These are phyloP conservation scores for Anethum foeniculum DNA, from an alignment of 140 eudicot genomes.

Conservation along the genomic window DNA sequence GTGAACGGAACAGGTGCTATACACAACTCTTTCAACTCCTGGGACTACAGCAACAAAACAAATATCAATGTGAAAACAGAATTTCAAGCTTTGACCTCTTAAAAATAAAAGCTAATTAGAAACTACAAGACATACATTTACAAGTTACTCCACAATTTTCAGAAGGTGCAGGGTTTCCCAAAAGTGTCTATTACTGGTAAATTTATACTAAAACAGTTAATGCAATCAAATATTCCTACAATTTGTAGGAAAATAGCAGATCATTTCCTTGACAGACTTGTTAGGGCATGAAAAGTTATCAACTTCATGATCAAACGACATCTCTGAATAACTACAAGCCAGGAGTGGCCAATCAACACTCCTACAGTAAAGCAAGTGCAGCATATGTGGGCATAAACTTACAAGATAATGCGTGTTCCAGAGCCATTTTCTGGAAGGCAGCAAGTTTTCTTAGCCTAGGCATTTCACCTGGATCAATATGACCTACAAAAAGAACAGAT, in stretches of 20 bases:
- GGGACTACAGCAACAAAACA: slow-evolving; percentile 46
- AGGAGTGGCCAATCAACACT: neutral
- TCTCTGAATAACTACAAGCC: neutral
- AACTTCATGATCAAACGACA: neutral
- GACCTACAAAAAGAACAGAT: slow-evolving; percentile 23
- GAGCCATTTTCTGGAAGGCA: slow-evolving; percentile 77
- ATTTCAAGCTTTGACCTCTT: neutral
- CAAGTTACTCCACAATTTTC: neutral
- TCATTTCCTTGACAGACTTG: neutral
- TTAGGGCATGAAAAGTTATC: neutral
- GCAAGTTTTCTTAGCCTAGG: slow-evolving; percentile 65
- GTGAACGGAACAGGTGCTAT: slow-evolving; percentile 92
- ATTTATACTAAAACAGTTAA: neutral
- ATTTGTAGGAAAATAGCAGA: neutral
- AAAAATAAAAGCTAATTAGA: neutral
- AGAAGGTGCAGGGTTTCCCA: neutral
- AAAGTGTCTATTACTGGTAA: neutral
- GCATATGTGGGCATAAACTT: slow-evolving; percentile 22
- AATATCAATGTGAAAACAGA: neutral
- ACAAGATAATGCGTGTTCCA: slow-evolving; percentile 90
- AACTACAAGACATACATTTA: neutral
- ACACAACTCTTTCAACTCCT: slow-evolving; percentile 75
- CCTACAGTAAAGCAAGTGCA: neutral
- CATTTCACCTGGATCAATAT: slow-evolving; percentile 27
- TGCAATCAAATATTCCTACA: neutral